Evolutionary conservation across 2,329 filamentous ascomycete species (phyloP), one percentile per base, ranked within the genome.

Genomic region (Daldinia eschscholtzii): DNA sequence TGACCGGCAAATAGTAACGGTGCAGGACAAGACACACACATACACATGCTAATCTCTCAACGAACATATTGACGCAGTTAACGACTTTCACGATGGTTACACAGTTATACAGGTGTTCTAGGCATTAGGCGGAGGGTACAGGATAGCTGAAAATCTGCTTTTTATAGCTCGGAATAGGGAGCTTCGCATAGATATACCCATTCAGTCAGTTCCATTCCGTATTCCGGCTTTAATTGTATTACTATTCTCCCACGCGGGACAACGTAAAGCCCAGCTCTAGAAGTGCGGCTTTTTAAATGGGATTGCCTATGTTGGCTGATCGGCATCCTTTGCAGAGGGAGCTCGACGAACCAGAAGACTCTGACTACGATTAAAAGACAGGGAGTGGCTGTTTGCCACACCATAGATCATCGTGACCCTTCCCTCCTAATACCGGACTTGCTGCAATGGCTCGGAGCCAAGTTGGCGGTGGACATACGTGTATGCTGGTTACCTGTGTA

Each of bases 321-420:
- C 68, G 68, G 60, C 68, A 37, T 44, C 58, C 53, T 41, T 37
- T 65, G 59, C 56, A 59, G 65, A 68, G 63, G 59, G 62, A 15
- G 57, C 60, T 64, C 41, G 65, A 59, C 68, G 65, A 70, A 70
- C 68, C 65, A 70, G 55, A 68, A 26, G n/a, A 44, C 52, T 39
- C 30, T 39, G 28, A 13, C 15, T 59, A 56, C 52, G 61, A 44
- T 39, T 53, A 48, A 63, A 65, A 41, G 42, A 58, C 58, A 61
- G 62, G 57, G 56, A 65, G 62, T 68, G 65, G 68, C 60, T 65
- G 65, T 58, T 70, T 70, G 68, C 68, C 68, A 71, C 68, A 71
- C 68, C 59, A 68, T 28, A 56, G 68, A 71, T 68, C 59, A 71
- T 71, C 68, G 68, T 68, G 68, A 68, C 62, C 60, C 61, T 60